A percentile compares a stretch with the other conserved stretches of the same genome.
These are phyloP conservation scores for Pichia sp. DNA, from an alignment of 1,139 yeast genomes.

Conservation along the genomic window DNA sequence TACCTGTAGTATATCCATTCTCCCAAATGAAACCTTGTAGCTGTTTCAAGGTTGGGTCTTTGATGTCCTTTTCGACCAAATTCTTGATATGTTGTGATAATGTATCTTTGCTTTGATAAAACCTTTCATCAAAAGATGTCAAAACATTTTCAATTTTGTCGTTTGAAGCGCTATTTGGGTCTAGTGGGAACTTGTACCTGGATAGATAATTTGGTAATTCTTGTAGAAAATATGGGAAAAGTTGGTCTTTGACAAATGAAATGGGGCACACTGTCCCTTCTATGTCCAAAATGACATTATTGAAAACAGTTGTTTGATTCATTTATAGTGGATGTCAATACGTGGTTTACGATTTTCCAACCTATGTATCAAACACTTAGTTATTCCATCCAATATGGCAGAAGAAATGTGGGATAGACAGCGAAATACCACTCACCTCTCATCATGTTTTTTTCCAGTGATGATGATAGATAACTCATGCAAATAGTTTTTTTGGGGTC, in stretches of 20 bases:
- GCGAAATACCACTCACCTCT: too few species aligned
- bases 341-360: too few species aligned
- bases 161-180: conserved; percentile 5
- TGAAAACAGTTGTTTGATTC: conserved; percentile 12
- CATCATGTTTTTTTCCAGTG: too few species aligned
- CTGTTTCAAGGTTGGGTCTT: conserved; percentile 71
- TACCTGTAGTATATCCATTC: conserved; percentile 70
- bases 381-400: too few species aligned
- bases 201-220: conserved; percentile 35
- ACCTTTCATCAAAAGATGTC: conserved; percentile 42
- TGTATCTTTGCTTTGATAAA: conserved; percentile 7
- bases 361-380: too few species aligned
- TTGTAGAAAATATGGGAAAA: conserved; percentile 48
- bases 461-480: too few species aligned
- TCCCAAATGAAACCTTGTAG: conserved; percentile 86
- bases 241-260: conserved; percentile 71
- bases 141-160: conserved; percentile 36
- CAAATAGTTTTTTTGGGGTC: too few species aligned
- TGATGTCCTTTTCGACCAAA: conserved; percentile 64
- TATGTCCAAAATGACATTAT: conserved; percentile 57
- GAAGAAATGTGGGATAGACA: too few species aligned
- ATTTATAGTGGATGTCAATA: neutral
- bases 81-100: conserved; percentile 44
- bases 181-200: conserved; percentile 38
- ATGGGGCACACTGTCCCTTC: conserved; percentile 95